A percentile compares a stretch with the other conserved stretches of the same genome.
These are phyloP conservation scores for Iodosphaeria phyllophila DNA, from an alignment of 2,329 filamentous ascomycete species.

Conservation along the genomic window DNA sequence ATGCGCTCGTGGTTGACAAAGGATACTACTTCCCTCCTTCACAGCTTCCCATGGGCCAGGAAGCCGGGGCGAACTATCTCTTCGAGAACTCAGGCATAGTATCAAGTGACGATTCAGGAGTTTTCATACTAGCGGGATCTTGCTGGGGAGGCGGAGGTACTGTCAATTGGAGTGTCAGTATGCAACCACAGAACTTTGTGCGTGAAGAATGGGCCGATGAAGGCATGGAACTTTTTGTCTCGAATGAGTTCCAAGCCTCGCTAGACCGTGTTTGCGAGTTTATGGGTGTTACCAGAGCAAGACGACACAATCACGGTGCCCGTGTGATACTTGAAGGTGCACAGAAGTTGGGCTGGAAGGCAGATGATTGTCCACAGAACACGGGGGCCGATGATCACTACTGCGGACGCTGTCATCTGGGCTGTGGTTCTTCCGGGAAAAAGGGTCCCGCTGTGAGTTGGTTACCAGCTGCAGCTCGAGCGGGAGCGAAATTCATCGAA, in stretches of 20 bases:
- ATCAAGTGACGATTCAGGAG: slow-evolving; percentile 34
- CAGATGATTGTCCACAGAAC: slow-evolving; percentile 59
- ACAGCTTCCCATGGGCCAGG: slow-evolving; percentile 56
- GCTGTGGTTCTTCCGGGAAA: slow-evolving; percentile 52
- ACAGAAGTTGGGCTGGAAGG: slow-evolving; percentile 52
- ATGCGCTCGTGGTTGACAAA: slow-evolving; percentile 69
- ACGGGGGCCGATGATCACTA: slow-evolving; percentile 55
- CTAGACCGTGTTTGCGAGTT: slow-evolving; percentile 61
- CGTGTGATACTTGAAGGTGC: slow-evolving; percentile 56
- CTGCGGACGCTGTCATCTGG: slow-evolving; percentile 46
- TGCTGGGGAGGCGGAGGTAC: slow-evolving; percentile 77
- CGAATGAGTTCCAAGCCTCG: slow-evolving; percentile 54
- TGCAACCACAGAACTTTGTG: slow-evolving; percentile 55
- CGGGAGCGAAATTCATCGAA: slow-evolving; percentile 69
- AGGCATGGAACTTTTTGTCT: slow-evolving; percentile 56
- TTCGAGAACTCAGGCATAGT: slow-evolving; percentile 49
- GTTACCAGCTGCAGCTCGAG: slow-evolving; percentile 59
- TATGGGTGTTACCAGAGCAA: slow-evolving; percentile 54
- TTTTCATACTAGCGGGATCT: slow-evolving; percentile 46
- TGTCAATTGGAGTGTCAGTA: slow-evolving; percentile 60
- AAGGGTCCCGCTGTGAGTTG: slow-evolving; percentile 61
- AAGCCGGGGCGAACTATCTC: slow-evolving; percentile 39
- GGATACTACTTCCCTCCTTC: slow-evolving; percentile 56
- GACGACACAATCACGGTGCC: slow-evolving; percentile 56
- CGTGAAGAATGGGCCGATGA: slow-evolving; percentile 60